Conservation (phyloP, 164 flowering plant genomes). For the Nelumbo lutea region DNA sequence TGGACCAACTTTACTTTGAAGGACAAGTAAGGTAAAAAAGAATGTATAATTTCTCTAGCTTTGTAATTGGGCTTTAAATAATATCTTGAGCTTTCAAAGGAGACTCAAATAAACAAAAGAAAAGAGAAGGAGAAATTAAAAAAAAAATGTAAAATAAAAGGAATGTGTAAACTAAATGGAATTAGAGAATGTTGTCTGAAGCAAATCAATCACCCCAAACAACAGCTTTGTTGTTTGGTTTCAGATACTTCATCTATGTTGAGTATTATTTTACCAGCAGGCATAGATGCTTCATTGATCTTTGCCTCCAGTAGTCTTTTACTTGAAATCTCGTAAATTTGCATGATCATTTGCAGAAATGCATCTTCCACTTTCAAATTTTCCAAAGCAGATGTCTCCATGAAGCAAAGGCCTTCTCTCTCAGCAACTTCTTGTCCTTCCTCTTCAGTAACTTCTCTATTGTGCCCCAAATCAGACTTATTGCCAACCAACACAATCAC, state of each 20-base stretch:
- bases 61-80: too few species aligned
- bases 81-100: too few species aligned
- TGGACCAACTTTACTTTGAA: too few species aligned
- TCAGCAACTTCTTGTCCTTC: constrained; percentile 60
- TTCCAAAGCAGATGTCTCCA: constrained; percentile 61
- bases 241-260: constrained; percentile 21
- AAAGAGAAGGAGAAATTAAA: too few species aligned
- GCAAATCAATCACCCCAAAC: constrained; percentile 1
- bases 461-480: constrained; percentile 47
- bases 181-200: too few species aligned
- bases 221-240: constrained; percentile 15
- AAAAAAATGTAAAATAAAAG: too few species aligned
- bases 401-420: constrained; percentile 50
- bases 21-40: too few species aligned
- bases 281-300: constrained; percentile 3
- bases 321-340: constrained; percentile 43
- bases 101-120: too few species aligned
- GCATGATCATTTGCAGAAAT: constrained; percentile 48
- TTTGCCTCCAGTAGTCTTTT: constrained; percentile 45
- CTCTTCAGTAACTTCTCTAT: constrained; percentile 47
- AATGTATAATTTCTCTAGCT: too few species aligned
- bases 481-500: constrained; percentile 72
- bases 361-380: constrained; percentile 65
- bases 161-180: too few species aligned
- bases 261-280: constrained; percentile 11